Evolutionary conservation across 495 filamentous ascomycete genomes (phyloP), one percentile per base, ranked within the genome.

Genomic region (Daldinia grandis): DNA sequence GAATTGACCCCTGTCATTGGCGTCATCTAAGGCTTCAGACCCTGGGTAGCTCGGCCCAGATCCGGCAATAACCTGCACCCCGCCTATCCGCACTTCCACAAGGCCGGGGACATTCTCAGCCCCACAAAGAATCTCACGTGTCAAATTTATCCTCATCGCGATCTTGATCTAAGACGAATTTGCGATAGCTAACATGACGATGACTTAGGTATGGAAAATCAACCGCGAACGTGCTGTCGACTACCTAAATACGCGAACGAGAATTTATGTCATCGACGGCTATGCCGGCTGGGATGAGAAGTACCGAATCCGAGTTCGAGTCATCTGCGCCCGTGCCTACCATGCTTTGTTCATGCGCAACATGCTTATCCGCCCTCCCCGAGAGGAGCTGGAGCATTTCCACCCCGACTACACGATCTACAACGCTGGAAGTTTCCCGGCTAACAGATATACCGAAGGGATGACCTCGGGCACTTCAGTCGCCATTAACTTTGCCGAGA

Each of bases 291-390:
- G 95, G 95, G 95, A 99, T 74, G 91, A 96, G 87, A 93, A 95
- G 78, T 99, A 99, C 87, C 88, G 94, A 65, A 98, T 99, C 85
- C 92, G 89, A 75, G 95, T 99, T 76, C 96, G 95, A 72, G 95
- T 99, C 68, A 93, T 99, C 79, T 99, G 95, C 83, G 95, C 95
- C 69, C 92, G 95, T 79, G 95, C 95, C 82, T 99, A 99, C 87
- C 95, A 99, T 87, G 95, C 95, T 70, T 88, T 99, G 66, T 99
- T 99, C 92, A 99, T 99, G 95, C 93, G 96, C 75, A 99, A 99
- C 87, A 99, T 99, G 95, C 92, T 99, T 78, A 99, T 99, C 86
- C 91, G 95, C 77, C 95, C 95, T 63, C 83, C 88, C 49, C 86
- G 86, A 58, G 92, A 95, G 81, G 94, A 98, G 87, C 89, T 99